These are phyloP conservation scores for Gigaspora rosea DNA, from an alignment of 192 early-diverging fungal species.

Conservation along the genomic window DNA sequence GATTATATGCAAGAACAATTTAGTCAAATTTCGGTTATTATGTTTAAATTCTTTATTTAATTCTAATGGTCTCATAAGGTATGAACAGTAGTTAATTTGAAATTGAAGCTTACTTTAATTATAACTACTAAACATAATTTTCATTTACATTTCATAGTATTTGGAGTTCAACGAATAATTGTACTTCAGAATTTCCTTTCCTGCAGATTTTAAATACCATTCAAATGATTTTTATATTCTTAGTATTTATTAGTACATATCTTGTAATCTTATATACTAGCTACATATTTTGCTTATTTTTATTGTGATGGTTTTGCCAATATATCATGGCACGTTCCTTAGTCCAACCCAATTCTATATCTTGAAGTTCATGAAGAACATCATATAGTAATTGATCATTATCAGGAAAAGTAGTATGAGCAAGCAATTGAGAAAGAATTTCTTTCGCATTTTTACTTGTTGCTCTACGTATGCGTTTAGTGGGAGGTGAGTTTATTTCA, in stretches of 20 bases:
- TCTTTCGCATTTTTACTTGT: not conserved
- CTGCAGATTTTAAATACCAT: no score
- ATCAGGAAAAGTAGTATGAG: not conserved
- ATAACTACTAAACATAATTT: no score
- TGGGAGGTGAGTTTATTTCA: not conserved
- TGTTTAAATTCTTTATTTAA: no score
- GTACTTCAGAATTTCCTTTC: no score
- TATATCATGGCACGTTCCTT: not conserved
- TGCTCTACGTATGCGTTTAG: not conserved
- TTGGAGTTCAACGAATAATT: no score
- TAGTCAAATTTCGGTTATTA: no score
- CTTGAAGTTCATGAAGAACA: slow-evolving; percentile 9
- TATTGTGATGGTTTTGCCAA: slow-evolving; percentile 5
- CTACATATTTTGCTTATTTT: not conserved
- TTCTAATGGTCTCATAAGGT: no score
- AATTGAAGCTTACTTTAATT: no score
- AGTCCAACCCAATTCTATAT: not conserved
- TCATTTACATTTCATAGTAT: no score
- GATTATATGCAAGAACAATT: no score
- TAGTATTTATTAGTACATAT: not conserved
- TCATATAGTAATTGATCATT: not conserved
- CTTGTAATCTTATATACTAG: not conserved
- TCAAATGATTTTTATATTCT: not conserved
- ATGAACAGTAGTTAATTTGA: no score
- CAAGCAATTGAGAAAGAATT: not conserved